Evolutionary conservation across 1,139 yeast genomes (phyloP).

Genomic region (Suhomyces terraborum): DNA sequence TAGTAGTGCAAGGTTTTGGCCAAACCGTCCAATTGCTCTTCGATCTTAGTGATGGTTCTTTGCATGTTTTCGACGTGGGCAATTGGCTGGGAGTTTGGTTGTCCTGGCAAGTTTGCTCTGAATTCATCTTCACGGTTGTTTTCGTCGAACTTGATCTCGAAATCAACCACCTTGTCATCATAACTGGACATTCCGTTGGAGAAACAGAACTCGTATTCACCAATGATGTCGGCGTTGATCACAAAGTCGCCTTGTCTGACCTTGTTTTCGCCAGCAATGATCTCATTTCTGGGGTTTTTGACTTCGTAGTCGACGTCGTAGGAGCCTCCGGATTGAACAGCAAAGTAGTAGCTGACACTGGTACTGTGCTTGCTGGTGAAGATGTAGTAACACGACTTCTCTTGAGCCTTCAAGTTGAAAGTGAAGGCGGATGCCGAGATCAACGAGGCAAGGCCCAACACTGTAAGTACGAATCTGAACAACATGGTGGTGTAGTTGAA

Average conservation of each 20-base stretch:
- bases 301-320: slow-evolving; percentile 83
- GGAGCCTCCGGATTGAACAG: slow-evolving; percentile 89
- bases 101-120: slow-evolving; percentile 67
- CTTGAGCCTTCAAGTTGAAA: slow-evolving; percentile 76
- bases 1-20: slow-evolving; percentile 74
- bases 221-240: slow-evolving; percentile 65
- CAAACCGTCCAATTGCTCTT: slow-evolving; percentile 64
- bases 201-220: slow-evolving; percentile 94
- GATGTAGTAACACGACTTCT: slow-evolving; percentile 73
- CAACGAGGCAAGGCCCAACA: slow-evolving; percentile 31
- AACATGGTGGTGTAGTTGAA: slow-evolving; percentile 17
- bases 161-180: slow-evolving; percentile 86
- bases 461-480: slow-evolving; percentile 20
- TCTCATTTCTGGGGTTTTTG: slow-evolving; percentile 64
- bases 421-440: slow-evolving; percentile 66
- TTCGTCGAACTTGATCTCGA: slow-evolving; percentile 69
- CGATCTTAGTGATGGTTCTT: slow-evolving; percentile 60
- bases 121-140: slow-evolving; percentile 42
- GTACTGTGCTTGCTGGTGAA: slow-evolving; percentile 67
- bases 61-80: slow-evolving; percentile 65
- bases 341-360: slow-evolving; percentile 78
- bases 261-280: slow-evolving; percentile 59
- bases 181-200: slow-evolving; percentile 83
- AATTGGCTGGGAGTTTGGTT: slow-evolving; percentile 58
- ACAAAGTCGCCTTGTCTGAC: slow-evolving; percentile 86